Evolutionary conservation across 352 stramenopile species (phyloP).

Genomic region (Pythium brachiatum): DNA sequence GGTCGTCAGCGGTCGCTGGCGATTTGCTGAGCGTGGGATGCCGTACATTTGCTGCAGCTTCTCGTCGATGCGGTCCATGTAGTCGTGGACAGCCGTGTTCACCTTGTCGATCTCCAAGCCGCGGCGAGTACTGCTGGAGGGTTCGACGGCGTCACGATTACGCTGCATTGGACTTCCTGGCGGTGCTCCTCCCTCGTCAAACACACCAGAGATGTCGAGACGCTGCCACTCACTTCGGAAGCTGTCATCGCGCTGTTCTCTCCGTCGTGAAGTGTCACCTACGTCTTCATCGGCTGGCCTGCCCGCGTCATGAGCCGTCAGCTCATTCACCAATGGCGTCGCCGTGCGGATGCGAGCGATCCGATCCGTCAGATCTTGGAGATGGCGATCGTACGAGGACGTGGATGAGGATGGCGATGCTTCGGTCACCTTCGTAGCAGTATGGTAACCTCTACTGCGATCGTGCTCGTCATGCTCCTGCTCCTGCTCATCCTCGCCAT

Average conservation of each 20-base stretch:
- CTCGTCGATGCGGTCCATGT: conserved; percentile 82
- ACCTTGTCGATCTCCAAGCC: conserved; percentile 66
- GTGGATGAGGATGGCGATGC: conserved; percentile 12
- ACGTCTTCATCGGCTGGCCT: not conserved
- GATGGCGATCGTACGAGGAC: conserved; percentile 18
- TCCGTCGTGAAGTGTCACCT: not conserved
- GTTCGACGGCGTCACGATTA: conserved; percentile 1
- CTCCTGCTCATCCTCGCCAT: not conserved
- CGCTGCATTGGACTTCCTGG: not conserved
- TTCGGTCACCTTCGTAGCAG: not conserved
- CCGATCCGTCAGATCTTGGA: conserved; percentile 18
- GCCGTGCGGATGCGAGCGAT: conserved; percentile 16
- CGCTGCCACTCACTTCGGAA: conserved; percentile 41
- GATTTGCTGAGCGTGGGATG: conserved; percentile 45
- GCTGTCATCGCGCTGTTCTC: not conserved
- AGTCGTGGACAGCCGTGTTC: conserved; percentile 65
- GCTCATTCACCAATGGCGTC: not conserved
- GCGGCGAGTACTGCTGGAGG: conserved; percentile 9
- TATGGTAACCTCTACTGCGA: not conserved
- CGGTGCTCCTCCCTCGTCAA: conserved; percentile 15
- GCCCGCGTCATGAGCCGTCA: not conserved
- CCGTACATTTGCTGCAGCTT: conserved; percentile 81
- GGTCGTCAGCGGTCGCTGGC: conserved; percentile 14
- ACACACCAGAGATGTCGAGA: conserved; percentile 33
- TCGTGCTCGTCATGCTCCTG: not conserved